phyloP scores from a whole-genome alignment of 164 flowering plant species.

The Cinnamomum micranthum region DNA sequence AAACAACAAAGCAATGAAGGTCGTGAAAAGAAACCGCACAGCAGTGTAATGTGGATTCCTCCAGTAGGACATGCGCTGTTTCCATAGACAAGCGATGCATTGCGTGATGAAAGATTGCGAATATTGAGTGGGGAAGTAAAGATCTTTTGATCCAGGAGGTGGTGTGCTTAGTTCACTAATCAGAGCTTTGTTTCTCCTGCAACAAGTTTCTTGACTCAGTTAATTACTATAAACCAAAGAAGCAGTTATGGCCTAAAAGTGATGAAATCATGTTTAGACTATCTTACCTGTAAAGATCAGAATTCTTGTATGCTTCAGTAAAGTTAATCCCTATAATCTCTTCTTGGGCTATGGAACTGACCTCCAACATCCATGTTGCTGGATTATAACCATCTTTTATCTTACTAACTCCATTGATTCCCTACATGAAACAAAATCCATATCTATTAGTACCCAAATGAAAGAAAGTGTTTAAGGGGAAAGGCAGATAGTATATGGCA shows the following conservation, averaged over 20 bases:
- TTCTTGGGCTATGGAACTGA: constrained; percentile 31
- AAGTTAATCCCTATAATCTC: constrained; percentile 24
- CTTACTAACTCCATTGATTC: constrained; percentile 28
- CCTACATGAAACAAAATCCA: constrained; percentile 19
- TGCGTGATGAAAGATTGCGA: constrained; percentile 42
- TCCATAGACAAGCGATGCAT: constrained; percentile 54
- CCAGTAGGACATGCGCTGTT: constrained; percentile 46
- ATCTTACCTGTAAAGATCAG: constrained; percentile 27
- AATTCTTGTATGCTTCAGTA: constrained; percentile 29
- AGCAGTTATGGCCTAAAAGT: background rate
- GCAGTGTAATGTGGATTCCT: constrained; percentile 49
- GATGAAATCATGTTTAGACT: background rate
- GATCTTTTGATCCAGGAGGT: constrained; percentile 35
- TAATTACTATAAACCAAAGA: background rate
- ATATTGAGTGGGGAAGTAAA: constrained; percentile 34
- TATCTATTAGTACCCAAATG: background rate
- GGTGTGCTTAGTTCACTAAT: constrained; percentile 36
- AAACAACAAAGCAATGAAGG: constrained; percentile 36
- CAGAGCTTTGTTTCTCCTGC: constrained; percentile 49
- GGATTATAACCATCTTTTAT: constrained; percentile 43
- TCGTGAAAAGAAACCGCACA: constrained; percentile 40
- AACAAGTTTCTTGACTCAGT: background rate
- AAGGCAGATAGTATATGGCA: background rate
- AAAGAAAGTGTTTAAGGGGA: background rate
- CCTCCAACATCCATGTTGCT: constrained; percentile 52